Conservation (phyloP, 2,329 filamentous ascomycete species). For the Pezicula radicicola region DNA sequence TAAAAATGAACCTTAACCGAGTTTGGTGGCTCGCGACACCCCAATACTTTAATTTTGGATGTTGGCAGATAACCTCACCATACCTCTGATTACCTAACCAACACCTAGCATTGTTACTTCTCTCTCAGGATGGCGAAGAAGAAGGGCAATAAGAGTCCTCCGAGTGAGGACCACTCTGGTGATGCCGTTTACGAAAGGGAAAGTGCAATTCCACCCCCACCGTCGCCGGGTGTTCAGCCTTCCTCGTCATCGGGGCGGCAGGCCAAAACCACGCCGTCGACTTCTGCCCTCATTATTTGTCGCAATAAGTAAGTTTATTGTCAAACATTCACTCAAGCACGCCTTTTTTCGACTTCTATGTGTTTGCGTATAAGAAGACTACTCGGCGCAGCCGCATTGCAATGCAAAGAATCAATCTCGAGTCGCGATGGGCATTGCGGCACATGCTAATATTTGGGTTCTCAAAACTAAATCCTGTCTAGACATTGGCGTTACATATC, state of each 20-base stretch:
- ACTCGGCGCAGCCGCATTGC: neutral
- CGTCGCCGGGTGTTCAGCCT: slow-evolving; percentile 13
- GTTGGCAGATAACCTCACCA: too few relatives aligned
- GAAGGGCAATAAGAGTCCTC: slow-evolving; percentile 38
- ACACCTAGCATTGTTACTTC: too few relatives aligned
- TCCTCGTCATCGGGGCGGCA: slow-evolving; percentile 15
- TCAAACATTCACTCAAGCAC: neutral
- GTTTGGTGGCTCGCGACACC: too few relatives aligned
- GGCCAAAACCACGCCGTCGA: slow-evolving; percentile 32
- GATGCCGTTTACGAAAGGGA: slow-evolving; percentile 4
- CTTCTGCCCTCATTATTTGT: slow-evolving; percentile 56
- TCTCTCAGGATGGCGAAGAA: slow-evolving; percentile 40
- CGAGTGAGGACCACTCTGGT: slow-evolving; percentile 21
- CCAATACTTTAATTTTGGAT: too few relatives aligned
- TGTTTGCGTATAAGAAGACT: too few relatives aligned
- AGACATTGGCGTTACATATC: slow-evolving; percentile 83
- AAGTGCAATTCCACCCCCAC: slow-evolving; percentile 12
- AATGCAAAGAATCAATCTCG: neutral
- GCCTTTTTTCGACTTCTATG: neutral
- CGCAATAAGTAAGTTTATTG: slow-evolving; percentile 61
- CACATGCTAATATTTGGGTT: slow-evolving; percentile 5
- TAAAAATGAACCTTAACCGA: too few relatives aligned
- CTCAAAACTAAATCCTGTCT: too few relatives aligned
- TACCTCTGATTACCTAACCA: too few relatives aligned
- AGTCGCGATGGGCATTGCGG: slow-evolving; percentile 1